Conservation (phyloP, 305 asterid species). For the Solanum hybrid region DNA sequence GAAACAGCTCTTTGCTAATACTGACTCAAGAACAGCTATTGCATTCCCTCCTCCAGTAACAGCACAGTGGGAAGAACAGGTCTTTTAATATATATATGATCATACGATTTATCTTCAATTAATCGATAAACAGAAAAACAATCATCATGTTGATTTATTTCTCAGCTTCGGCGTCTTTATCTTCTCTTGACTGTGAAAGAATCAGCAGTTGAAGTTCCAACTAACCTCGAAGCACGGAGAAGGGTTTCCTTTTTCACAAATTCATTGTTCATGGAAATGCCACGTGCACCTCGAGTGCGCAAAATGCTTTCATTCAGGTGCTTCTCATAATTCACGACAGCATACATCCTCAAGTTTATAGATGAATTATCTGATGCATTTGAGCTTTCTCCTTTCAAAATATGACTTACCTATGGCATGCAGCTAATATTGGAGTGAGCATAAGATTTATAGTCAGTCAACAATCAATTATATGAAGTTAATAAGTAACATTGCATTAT, state of each 20-base stretch:
- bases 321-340: neutral
- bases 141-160: slow-evolving; percentile 10
- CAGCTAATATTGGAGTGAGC: neutral
- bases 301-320: slow-evolving; percentile 99
- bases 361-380: neutral
- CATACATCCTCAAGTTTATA: neutral
- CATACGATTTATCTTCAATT: neutral
- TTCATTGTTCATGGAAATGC: slow-evolving; percentile 97
- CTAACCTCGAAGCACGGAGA: slow-evolving; percentile 94
- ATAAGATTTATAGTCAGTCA: slow-evolving; percentile 1
- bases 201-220: slow-evolving; percentile 89
- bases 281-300: slow-evolving; percentile 95
- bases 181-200: slow-evolving; percentile 97
- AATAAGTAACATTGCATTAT: neutral
- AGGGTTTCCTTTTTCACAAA: slow-evolving; percentile 92
- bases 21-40: slow-evolving; percentile 36
- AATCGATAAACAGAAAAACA: neutral
- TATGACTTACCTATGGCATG: slow-evolving; percentile 7
- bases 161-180: slow-evolving; percentile 88
- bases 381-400: neutral
- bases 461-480: neutral
- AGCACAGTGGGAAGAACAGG: slow-evolving; percentile 99
- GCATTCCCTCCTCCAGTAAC: slow-evolving; percentile 73
- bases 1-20: slow-evolving; percentile 73
- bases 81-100: slow-evolving; percentile 12